Base-by-base conservation (phyloP, 1,284 basidiomycete genomes). In the Apiotrichum mycotoxinovorans region DNA sequence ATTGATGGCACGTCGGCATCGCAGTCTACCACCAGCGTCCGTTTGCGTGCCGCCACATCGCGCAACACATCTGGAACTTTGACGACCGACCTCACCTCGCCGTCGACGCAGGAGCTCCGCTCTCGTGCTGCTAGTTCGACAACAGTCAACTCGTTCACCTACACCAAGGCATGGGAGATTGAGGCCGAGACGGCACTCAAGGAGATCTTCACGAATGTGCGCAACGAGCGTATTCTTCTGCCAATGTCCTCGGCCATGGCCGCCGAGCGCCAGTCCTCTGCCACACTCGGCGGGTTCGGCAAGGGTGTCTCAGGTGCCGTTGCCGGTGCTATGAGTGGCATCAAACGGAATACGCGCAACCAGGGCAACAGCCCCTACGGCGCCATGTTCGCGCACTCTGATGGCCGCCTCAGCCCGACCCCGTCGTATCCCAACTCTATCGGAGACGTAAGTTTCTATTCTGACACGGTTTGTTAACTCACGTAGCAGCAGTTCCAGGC, bases 181-280 rank as follows among this genome's bases (percentile, higher is more conserved):
- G 91, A 94, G 53, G 85, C 96, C 80, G 93, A 96, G 73, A 83
- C 66, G 59, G 72, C 91, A 59, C 82, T 98, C 62, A 93, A 91
- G 83, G 95, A 98, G 69, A 96, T 98, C 81, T 98, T 94, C 79
- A 83, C 83, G 58, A 87, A 91, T 14, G 87, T 98, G 75, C 93
- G 94, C 78, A 83, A 80, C 45, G 89, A 94, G 64, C 90, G 93
- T 66, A 96, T 98, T 62, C 78, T 95, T 49, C 88, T 96, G 61
- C 91, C 92, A 0, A 72, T 73, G 5, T 43, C 82, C 81, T 37
- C 82, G 80, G 5, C 69, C 71, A 26, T 43, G 3, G 59, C 48
- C 46, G 66, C 70, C 51, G 40, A n/a, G 5, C 61, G 64, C 22
- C 65, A 67, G 27, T 70, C 65, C 14, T 58, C 66, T 38, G 51